phyloP scores from a whole-genome alignment of 176 grass and related monocot species.

The barley (Hordeum vulgare) region DNA sequence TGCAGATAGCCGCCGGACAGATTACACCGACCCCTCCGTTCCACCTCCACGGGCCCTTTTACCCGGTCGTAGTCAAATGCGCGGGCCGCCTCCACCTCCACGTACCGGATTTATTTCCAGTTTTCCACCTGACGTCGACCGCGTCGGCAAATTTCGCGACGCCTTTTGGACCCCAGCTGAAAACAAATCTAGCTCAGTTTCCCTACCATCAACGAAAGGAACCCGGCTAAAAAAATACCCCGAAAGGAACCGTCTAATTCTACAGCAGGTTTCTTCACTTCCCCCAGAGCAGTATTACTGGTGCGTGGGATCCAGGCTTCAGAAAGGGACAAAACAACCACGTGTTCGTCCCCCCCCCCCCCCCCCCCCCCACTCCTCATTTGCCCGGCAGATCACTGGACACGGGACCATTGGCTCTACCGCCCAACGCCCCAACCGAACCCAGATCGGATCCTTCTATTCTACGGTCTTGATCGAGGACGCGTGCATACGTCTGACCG shows the following conservation, averaged over 20 bases:
- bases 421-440: no score
- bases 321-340: background rate
- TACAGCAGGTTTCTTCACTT: background rate
- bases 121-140: background rate
- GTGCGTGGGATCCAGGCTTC: background rate
- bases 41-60: background rate
- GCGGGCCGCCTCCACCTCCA: background rate
- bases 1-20: background rate
- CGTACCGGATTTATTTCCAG: background rate
- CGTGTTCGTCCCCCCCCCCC: background rate
- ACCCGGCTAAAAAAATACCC: no score
- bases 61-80: background rate
- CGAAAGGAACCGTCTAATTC: background rate
- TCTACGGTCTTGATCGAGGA: background rate
- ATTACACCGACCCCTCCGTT: background rate
- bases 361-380: background rate
- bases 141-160: background rate
- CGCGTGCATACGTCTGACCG: background rate
- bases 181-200: no score
- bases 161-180: background rate
- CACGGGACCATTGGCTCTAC: no score
- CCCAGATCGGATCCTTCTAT: background rate
- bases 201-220: background rate
- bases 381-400: background rate
- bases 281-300: background rate